Evolutionary conservation across 2,329 filamentous ascomycete species (phyloP).

Genomic region (Xylaria sp.): DNA sequence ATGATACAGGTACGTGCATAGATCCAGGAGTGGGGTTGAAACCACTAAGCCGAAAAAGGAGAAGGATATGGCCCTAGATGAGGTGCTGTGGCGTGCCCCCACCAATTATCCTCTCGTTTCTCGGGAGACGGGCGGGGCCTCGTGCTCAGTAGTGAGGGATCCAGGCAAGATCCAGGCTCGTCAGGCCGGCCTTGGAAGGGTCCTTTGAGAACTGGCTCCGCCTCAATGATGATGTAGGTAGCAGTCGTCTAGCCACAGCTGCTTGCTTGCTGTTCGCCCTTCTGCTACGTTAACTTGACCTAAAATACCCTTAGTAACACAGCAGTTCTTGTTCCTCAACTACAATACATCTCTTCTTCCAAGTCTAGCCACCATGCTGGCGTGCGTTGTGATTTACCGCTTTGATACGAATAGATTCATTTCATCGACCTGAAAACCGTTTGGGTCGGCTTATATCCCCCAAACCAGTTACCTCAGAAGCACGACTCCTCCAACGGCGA

Average conservation of each 20-base stretch:
- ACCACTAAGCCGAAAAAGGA: background rate
- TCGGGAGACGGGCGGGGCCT: constrained; percentile 31
- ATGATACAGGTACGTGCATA: constrained; percentile 4
- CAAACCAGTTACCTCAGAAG: constrained; percentile 3
- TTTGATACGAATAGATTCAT: constrained; percentile 3
- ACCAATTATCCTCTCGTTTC: constrained; percentile 30
- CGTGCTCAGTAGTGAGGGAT: constrained; percentile 10
- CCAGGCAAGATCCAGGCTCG: background rate
- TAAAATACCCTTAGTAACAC: too few species aligned
- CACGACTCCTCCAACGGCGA: background rate
- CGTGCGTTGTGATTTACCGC: constrained; percentile 9
- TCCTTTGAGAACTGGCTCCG: constrained; percentile 17
- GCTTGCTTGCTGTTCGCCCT: background rate
- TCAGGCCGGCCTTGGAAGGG: constrained; percentile 8
- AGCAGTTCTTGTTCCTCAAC: background rate
- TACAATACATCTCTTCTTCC: background rate
- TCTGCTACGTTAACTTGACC: too few species aligned
- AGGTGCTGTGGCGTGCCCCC: constrained; percentile 3
- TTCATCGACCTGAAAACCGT: background rate
- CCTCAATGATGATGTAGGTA: constrained; percentile 23
- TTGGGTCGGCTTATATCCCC: background rate
- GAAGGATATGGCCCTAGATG: background rate
- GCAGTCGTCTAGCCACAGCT: background rate
- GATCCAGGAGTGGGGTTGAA: constrained; percentile 13
- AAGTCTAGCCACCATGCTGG: background rate